Conservation (phyloP, 1,284 basidiomycete genomes). For the Boletus smithii region DNA sequence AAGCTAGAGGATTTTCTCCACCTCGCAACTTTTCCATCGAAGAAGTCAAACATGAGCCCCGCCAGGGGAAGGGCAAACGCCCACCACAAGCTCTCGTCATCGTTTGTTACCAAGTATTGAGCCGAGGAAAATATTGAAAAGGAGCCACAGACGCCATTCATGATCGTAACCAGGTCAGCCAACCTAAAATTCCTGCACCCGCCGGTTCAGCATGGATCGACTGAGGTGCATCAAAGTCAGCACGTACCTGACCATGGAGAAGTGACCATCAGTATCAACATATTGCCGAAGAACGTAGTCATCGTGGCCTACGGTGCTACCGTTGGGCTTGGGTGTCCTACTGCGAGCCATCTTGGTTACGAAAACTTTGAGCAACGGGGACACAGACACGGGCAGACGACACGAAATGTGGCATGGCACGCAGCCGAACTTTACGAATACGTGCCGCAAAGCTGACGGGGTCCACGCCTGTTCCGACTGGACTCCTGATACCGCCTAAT, state of each 20-base stretch:
- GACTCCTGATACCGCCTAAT: slow-evolving; percentile 22
- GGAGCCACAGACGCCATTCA: slow-evolving; percentile 98
- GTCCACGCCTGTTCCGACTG: slow-evolving; percentile 9
- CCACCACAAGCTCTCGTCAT: slow-evolving; percentile 78
- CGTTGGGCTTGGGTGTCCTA: slow-evolving; percentile 33
- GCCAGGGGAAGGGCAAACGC: slow-evolving; percentile 88
- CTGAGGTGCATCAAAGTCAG: slow-evolving; percentile 13
- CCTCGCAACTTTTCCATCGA: slow-evolving; percentile 96
- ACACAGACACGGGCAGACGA: slow-evolving; percentile 29
- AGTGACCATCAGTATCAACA: slow-evolving; percentile 86
- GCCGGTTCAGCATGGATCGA: slow-evolving; percentile 17
- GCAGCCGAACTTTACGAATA: slow-evolving; percentile 13
- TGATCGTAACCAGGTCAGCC: slow-evolving; percentile 98
- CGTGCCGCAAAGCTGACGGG: slow-evolving; percentile 11
- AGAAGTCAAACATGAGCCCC: slow-evolving; percentile 97
- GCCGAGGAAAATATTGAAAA: slow-evolving; percentile 94
- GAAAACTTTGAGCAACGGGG: slow-evolving; percentile 1
- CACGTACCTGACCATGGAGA: slow-evolving; percentile 86
- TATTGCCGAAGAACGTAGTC: slow-evolving; percentile 74
- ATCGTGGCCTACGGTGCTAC: slow-evolving; percentile 11
- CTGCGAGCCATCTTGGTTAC: slow-evolving; percentile 23
- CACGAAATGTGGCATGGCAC: slow-evolving; percentile 22
- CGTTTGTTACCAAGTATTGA: slow-evolving; percentile 80
- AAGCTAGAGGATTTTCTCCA: slow-evolving; percentile 95
- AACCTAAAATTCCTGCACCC: slow-evolving; percentile 88